A percentile compares a stretch with the other conserved stretches of the same genome.
phyloP scores from a whole-genome alignment of 1,139 yeast species.

The Sugiyamaella xylanicola region DNA sequence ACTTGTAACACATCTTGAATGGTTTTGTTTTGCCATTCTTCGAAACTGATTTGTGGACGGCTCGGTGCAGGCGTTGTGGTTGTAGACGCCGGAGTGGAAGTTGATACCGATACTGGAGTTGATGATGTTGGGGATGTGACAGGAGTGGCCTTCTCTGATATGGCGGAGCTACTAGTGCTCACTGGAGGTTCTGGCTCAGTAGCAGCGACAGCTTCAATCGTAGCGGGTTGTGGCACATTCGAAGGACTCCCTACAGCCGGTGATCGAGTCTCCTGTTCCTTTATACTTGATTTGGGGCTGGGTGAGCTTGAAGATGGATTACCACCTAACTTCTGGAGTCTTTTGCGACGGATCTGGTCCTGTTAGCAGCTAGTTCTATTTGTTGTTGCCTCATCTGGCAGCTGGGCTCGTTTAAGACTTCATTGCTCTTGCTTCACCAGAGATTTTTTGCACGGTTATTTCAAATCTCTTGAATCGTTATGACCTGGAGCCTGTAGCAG shows the following conservation, averaged over 20 bases:
- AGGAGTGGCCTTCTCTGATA: background rate
- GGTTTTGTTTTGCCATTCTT: slow-evolving; percentile 30
- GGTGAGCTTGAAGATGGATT: slow-evolving; percentile 6
- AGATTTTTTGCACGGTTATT: too few relatives aligned
- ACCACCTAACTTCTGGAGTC: slow-evolving; percentile 33
- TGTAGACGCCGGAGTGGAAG: slow-evolving; percentile 6
- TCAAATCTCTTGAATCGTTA: too few relatives aligned
- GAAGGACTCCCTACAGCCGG: too few relatives aligned
- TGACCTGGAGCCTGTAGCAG: too few relatives aligned
- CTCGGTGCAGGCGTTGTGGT: background rate
- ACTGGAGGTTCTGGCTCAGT: background rate
- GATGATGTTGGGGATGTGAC: background rate
- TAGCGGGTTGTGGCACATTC: background rate
- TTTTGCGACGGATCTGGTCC: slow-evolving; percentile 37
- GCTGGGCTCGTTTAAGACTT: too few relatives aligned
- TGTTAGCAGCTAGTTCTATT: slow-evolving; percentile 22
- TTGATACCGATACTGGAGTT: slow-evolving; percentile 3
- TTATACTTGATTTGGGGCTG: too few relatives aligned
- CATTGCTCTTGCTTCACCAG: too few relatives aligned
- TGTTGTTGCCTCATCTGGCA: too few relatives aligned
- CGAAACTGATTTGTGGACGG: slow-evolving; percentile 20
- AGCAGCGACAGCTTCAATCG: too few relatives aligned
- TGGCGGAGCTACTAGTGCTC: background rate
- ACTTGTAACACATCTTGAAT: slow-evolving; percentile 30
- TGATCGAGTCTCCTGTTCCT: too few relatives aligned